A percentile compares a stretch with the other conserved stretches of the same genome.
Evolutionary conservation across 139 green algal species (phyloP).

Genomic region (Dunaliella sp.): DNA sequence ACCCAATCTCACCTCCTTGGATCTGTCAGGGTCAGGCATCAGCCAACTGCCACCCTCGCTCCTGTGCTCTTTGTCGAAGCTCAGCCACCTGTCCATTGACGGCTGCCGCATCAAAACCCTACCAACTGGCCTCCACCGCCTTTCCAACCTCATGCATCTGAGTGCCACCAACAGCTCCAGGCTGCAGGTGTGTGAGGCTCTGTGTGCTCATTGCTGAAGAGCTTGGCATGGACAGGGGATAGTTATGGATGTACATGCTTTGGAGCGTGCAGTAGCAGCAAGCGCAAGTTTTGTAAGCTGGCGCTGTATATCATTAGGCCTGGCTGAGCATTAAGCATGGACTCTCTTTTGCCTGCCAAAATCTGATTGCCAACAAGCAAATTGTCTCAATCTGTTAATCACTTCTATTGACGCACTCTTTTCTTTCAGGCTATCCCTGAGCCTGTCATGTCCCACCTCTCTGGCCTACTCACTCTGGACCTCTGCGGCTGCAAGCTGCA

Average conservation of each 20-base stretch:
- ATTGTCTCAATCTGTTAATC: too few relatives aligned
- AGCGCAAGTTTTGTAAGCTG: too few relatives aligned
- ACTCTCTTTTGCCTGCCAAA: too few relatives aligned
- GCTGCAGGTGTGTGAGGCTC: not conserved
- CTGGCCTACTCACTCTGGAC: not conserved
- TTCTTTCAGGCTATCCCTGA: not conserved
- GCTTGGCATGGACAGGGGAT: too few relatives aligned
- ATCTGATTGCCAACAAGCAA: too few relatives aligned
- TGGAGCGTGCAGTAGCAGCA: too few relatives aligned
- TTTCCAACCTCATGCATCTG: not conserved
- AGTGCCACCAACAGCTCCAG: not conserved
- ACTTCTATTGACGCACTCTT: too few relatives aligned
- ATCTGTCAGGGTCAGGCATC: not conserved
- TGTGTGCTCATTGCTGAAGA: too few relatives aligned
- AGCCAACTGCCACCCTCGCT: conserved; percentile 2
- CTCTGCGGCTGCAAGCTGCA: not conserved
- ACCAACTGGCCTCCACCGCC: not conserved
- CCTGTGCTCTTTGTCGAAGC: not conserved
- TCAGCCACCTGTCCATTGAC: not conserved
- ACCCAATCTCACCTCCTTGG: not conserved
- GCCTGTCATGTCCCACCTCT: not conserved
- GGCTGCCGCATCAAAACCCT: conserved; percentile 1
- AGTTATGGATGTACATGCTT: too few relatives aligned
- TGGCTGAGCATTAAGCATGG: too few relatives aligned
- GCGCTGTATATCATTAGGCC: too few relatives aligned